Percentiles rank a stretch among this genome's conserved stretches.
phyloP scores from a whole-genome alignment of 1,284 basidiomycete species.

The Ceraceosorus guamensis region DNA sequence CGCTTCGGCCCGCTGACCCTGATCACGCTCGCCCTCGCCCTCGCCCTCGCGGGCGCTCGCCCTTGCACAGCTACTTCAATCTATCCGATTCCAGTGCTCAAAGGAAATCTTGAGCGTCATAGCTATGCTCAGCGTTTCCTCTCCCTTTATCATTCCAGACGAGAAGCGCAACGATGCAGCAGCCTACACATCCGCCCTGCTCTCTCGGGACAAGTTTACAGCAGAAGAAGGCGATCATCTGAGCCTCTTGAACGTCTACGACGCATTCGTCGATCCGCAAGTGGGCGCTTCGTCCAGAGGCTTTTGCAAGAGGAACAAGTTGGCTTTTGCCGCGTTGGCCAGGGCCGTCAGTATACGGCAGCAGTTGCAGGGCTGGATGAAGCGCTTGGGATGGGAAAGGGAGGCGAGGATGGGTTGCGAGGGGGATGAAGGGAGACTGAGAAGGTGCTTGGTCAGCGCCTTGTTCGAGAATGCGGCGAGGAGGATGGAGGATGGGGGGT shows the following conservation, averaged over 20 bases:
- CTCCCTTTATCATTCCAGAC: conserved; percentile 29
- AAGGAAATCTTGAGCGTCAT: conserved; percentile 91
- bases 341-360: conserved; percentile 82
- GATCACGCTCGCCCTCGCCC: too few species aligned
- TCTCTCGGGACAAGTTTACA: conserved; percentile 87
- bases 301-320: conserved; percentile 85
- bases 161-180: conserved; percentile 66
- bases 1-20: conserved; percentile 1
- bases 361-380: conserved; percentile 86
- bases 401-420: conserved; percentile 58
- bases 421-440: conserved; percentile 68
- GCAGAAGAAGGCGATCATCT: conserved; percentile 95
- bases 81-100: conserved; percentile 73
- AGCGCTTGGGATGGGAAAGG: conserved; percentile 69
- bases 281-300: conserved; percentile 71
- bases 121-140: conserved; percentile 70
- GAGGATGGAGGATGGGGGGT: conserved; percentile 82
- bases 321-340: conserved; percentile 86
- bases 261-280: conserved; percentile 65
- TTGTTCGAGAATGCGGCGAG: conserved; percentile 90
- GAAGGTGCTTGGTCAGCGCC: conserved; percentile 78
- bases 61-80: conserved; percentile 69
- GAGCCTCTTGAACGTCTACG: conserved; percentile 86
- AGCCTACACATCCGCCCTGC: conserved; percentile 73
- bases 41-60: too few species aligned